Evolutionary conservation across 345 rosid genomes (phyloP), one percentile per base, ranked within the genome.

Genomic region (Excoecaria agallocha): DNA sequence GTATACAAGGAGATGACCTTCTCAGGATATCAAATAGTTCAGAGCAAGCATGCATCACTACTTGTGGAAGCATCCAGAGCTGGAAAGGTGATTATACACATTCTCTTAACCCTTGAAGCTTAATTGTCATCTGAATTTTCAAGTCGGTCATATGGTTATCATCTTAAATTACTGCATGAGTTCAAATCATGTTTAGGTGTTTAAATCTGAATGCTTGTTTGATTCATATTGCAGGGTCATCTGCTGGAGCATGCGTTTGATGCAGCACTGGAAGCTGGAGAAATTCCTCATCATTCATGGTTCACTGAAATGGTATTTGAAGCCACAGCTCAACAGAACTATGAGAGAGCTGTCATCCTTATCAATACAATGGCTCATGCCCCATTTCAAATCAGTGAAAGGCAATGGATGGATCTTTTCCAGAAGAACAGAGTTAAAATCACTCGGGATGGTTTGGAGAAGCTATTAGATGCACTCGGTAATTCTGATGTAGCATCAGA

Each of bases 191-290:
- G 56, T 20, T 20, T 52, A 64, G 70, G 66, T 58, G 56, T 45
- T 48, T 30, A 30, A 60, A 55, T 54, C 30, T 66, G 35, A 19
- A 65, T 15, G 69, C 60, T 54, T 55, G 39, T 69, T 80, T 71
- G 67, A 66, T 82, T 81, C 68, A 69, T 58, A 59, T 56, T 84
- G 80, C 84, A 92, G 98, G 78, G 88, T 80, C 70, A 84, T 87
- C 87, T 94, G 66, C 83, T 94, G 62, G 97, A 94, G 75, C 97
- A 92, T 67, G 97, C 97, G 8, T 92, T 94, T 52, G 92, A 94
- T 69, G 75, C 84, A 20, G 76, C 87, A 71, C 75, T 94, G 82
- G 98, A 89, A 80, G 87, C 86, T 56, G 97, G 97, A 78, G 98
- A 92, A 81, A 85, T 94, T 66, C 97, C 97, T 72, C 76, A 83